These are phyloP conservation scores for Monosporascus sp. DNA, from an alignment of 2,329 filamentous ascomycete species.

Conservation along the genomic window DNA sequence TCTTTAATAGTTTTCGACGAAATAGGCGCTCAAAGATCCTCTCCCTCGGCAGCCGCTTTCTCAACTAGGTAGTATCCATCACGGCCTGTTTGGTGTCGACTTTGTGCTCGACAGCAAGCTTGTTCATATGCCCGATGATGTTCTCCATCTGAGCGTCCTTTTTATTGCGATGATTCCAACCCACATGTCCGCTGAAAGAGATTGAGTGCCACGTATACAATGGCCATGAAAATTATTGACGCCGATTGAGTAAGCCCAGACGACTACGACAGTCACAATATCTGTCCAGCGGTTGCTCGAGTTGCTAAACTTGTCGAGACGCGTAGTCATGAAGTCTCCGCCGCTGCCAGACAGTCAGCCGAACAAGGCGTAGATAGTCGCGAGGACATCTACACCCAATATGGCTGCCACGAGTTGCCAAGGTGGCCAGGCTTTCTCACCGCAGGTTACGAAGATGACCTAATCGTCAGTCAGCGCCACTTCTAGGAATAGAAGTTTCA, in stretches of 20 bases:
- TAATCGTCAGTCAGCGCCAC: constrained; percentile 72
- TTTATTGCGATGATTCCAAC: constrained; percentile 55
- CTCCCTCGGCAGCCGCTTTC: constrained; percentile 23
- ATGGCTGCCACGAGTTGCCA: constrained; percentile 71
- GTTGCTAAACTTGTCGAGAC: constrained; percentile 27
- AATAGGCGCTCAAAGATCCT: no score
- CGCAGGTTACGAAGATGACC: constrained; percentile 73
- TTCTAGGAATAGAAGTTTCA: constrained; percentile 69
- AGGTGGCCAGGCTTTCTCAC: constrained; percentile 67
- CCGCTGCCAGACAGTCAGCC: constrained; percentile 61
- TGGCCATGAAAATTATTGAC: constrained; percentile 61
- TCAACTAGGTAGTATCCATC: constrained; percentile 24
- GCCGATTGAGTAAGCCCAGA: constrained; percentile 63
- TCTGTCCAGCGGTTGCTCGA: constrained; percentile 37
- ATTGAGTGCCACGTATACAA: constrained; percentile 60
- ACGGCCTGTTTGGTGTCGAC: constrained; percentile 15
- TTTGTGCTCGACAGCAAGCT: constrained; percentile 43
- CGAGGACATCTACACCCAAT: constrained; percentile 63
- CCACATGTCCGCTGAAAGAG: constrained; percentile 55
- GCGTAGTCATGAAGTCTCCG: constrained; percentile 28
- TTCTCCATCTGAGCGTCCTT: constrained; percentile 63
- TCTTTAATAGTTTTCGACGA: no score
- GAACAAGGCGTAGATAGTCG: constrained; percentile 70
- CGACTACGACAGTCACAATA: constrained; percentile 57
- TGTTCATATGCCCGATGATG: constrained; percentile 59